Evolutionary conservation across 2,329 filamentous ascomycete genomes (phyloP), one percentile per base, ranked within the genome.

Genomic region (Colletotrichum eleusines): DNA sequence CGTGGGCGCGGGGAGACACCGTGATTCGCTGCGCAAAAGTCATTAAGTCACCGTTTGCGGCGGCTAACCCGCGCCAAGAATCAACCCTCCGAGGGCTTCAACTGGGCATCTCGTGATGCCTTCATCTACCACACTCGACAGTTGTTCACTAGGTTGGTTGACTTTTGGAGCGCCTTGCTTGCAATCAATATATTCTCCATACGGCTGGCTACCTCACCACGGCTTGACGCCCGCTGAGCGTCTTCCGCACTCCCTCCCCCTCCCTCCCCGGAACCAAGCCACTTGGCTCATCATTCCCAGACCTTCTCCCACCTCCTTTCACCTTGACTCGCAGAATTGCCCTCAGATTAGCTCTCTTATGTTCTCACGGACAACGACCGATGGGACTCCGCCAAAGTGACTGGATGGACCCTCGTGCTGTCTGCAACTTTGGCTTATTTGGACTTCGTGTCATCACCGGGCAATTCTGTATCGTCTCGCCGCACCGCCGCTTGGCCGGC

Each of bases 381-480:
- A 74, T 31, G 54, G 58, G 66, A 33, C 64, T 65, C 57, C 64
- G 54, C 62, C 66, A 46, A 28, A 18, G 60, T 69, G 66, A 48
- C 66, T 65, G 63, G 69, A 60, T 69, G 28, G 54, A 54, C 73
- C 74, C 64, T 67, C 71, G 77, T 74, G 79, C 76, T 80, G 79
- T 74, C 80, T 81, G 78, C 80, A 81, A 81, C 80, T 81, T 81
- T 81, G 80, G 80, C 80, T 81, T 81, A 68, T 80, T 79, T 78
- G 80, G 76, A 76, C 75, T 73, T 75, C 67, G 63, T 66, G 75
- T 81, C 80, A 81, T 81, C 80, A 81, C 76, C 73, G 78, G 77
- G 79, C 76, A 73, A 62, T 72, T 72, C 55, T 63, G 18, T 66
- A 68, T 67, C 65, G 69, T 67, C 33, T 75, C 68, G 51, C 35